phyloP scores from a whole-genome alignment of 805 yeast species.

The Starmerella roubikii region DNA sequence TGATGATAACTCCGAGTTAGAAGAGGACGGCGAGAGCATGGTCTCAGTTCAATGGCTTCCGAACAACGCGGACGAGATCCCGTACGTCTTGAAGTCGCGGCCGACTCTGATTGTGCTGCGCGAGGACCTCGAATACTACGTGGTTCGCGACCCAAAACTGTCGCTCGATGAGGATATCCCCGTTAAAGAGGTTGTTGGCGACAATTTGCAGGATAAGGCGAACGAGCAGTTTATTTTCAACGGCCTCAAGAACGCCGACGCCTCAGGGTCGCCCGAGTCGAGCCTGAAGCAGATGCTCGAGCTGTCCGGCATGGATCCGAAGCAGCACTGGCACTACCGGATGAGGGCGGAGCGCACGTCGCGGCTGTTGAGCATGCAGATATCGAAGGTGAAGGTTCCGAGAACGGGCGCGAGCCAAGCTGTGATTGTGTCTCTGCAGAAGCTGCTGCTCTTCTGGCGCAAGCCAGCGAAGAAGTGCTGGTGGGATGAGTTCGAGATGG shows the following conservation, averaged over 20 bases:
- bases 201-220: constrained; percentile 40
- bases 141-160: constrained; percentile 53
- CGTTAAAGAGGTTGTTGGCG: constrained; percentile 63
- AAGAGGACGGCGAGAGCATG: constrained; percentile 10
- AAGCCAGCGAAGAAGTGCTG: constrained; percentile 98
- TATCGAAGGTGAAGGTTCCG: constrained; percentile 35
- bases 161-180: constrained; percentile 41
- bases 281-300: constrained; percentile 92
- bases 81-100: constrained; percentile 56
- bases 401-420: constrained; percentile 7
- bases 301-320: constrained; percentile 60
- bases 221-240: constrained; percentile 40
- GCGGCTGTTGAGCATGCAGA: constrained; percentile 69
- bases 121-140: constrained; percentile 88
- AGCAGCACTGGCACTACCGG: constrained; percentile 76
- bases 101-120: constrained; percentile 86
- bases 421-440: constrained; percentile 31
- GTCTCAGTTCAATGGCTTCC: constrained; percentile 15
- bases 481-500: constrained; percentile 53
- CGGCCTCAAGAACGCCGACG: constrained; percentile 41
- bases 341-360: constrained; percentile 79
- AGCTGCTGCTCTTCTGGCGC: constrained; percentile 82
- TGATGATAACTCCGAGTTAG: not conserved
- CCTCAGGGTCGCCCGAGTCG: constrained; percentile 74
- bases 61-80: constrained; percentile 11